phyloP scores from a whole-genome alignment of 2,329 filamentous ascomycete genomes.

The Clonostachys rosea region DNA sequence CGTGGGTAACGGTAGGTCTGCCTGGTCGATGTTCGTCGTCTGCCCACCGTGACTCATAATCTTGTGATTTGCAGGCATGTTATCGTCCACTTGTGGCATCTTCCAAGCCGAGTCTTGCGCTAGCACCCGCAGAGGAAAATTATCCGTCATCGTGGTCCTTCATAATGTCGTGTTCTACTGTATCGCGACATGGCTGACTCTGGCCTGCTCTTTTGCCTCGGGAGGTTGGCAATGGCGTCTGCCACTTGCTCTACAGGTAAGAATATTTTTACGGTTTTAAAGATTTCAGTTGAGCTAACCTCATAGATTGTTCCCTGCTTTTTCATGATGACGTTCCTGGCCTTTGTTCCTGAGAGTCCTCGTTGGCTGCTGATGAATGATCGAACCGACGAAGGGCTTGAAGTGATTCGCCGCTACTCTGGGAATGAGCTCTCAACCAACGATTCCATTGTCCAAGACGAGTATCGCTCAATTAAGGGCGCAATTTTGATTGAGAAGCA shows the following conservation, averaged over 20 bases:
- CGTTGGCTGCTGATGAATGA: neutral
- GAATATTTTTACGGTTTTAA: neutral
- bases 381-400: neutral
- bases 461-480: neutral
- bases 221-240: slow-evolving; percentile 1
- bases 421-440: neutral
- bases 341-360: slow-evolving; percentile 1
- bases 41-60: neutral
- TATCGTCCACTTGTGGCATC: neutral
- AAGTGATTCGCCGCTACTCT: slow-evolving; percentile 1
- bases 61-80: neutral
- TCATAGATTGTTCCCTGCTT: neutral
- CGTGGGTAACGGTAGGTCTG: neutral
- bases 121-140: neutral
- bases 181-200: slow-evolving; percentile 1
- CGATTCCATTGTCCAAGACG: slow-evolving; percentile 1
- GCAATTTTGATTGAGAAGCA: neutral
- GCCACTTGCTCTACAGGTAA: neutral
- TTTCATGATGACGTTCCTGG: slow-evolving; percentile 1
- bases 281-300: neutral
- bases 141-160: slow-evolving; percentile 1
- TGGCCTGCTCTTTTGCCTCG: neutral
- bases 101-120: slow-evolving; percentile 2
- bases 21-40: too few relatives aligned
- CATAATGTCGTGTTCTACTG: slow-evolving; percentile 2